Percentiles rank a stretch among this genome's conserved stretches.
phyloP scores from a whole-genome alignment of 1,284 basidiomycete species.

The Heliocybe sulcata region DNA sequence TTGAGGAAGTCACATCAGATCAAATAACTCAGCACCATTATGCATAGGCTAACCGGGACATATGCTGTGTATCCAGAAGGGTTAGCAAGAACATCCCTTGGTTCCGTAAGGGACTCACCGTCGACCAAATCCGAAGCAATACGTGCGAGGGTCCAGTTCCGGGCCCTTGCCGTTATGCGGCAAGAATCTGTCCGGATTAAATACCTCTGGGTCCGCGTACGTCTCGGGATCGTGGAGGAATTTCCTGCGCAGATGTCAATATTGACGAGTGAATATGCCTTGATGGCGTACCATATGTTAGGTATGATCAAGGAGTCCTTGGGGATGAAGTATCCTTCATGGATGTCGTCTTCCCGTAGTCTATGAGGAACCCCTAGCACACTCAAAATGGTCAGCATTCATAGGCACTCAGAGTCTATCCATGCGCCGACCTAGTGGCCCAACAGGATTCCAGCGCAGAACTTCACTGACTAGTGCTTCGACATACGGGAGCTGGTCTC shows the following conservation, averaged over 20 bases:
- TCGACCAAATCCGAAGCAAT: constrained; percentile 2
- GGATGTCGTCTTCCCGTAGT: constrained; percentile 22
- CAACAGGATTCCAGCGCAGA: background rate
- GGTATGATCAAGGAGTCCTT: constrained; percentile 21
- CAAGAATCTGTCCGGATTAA: constrained; percentile 1
- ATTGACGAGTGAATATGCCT: background rate
- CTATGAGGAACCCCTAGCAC: constrained; percentile 19
- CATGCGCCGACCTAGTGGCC: background rate
- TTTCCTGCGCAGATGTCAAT: background rate
- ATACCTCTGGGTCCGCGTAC: background rate
- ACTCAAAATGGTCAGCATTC: background rate
- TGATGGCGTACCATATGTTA: constrained; percentile 11
- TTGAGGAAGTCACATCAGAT: background rate
- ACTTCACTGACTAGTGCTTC: background rate
- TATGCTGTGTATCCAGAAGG: background rate
- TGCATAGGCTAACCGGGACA: background rate
- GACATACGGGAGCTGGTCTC: background rate
- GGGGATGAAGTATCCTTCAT: constrained; percentile 26
- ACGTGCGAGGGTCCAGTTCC: background rate
- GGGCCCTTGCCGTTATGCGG: background rate
- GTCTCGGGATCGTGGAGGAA: constrained; percentile 1
- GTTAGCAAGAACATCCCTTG: too few relatives aligned
- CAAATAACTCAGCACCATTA: background rate
- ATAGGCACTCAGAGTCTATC: too few relatives aligned
- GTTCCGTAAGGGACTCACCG: too few relatives aligned